Conservation (phyloP, 176 grass and related monocot genomes). For the Bonia amplexicaulis region DNA sequence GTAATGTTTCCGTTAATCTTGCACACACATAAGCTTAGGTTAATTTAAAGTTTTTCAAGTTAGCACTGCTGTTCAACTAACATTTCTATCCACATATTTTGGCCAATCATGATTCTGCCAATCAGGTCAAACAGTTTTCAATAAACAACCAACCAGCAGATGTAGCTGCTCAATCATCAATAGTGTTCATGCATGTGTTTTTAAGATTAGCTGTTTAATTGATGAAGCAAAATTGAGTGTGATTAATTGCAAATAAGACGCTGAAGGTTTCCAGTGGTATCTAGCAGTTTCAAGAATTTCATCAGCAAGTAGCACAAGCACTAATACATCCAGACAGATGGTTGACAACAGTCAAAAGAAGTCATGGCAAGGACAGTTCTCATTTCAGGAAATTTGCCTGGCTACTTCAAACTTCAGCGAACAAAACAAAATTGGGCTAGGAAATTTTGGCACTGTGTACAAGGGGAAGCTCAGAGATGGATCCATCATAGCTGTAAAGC, state of each 20-base stretch:
- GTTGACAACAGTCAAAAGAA: conserved; percentile 28
- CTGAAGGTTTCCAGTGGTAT: conserved; percentile 7
- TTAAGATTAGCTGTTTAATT: not conserved
- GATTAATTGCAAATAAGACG: conserved; percentile 25
- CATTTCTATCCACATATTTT: not conserved
- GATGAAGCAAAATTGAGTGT: not conserved
- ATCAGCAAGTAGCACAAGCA: conserved; percentile 52
- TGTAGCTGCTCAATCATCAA: not conserved
- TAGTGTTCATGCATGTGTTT: not conserved
- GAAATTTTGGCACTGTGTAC: conserved; percentile 80
- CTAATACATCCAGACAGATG: conserved; percentile 31
- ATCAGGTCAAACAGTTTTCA: not conserved
- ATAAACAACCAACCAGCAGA: not conserved
- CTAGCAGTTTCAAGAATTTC: conserved; percentile 69
- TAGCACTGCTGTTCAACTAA: not conserved
- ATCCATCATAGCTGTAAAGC: conserved; percentile 73
- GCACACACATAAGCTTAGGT: not conserved
- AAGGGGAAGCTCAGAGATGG: conserved; percentile 80
- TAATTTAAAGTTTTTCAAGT: not conserved
- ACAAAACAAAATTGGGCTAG: conserved; percentile 77
- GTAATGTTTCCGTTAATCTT: not conserved
- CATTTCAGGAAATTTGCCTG: conserved; percentile 54
- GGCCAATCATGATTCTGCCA: not conserved
- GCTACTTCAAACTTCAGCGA: conserved; percentile 80
- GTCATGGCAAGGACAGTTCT: conserved; percentile 43